phyloP scores from a whole-genome alignment of 2,329 filamentous ascomycete species.

The Lachnum nothofagi region DNA sequence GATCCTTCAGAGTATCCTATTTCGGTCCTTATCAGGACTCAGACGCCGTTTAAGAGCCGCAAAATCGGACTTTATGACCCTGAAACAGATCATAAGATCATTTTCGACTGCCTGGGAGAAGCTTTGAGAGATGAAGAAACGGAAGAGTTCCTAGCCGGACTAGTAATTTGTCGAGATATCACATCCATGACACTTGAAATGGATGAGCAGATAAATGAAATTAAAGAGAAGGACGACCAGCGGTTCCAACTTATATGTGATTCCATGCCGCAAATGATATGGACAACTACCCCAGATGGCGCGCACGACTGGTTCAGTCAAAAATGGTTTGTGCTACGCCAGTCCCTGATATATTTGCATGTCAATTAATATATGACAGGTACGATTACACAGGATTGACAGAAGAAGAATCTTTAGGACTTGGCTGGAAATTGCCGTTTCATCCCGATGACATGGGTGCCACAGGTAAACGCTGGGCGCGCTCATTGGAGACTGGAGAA shows the following conservation, averaged over 20 bases:
- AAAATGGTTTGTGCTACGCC: conserved; percentile 47
- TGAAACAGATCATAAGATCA: conserved; percentile 45
- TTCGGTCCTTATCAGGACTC: conserved; percentile 55
- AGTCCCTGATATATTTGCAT: neutral
- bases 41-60: conserved; percentile 52
- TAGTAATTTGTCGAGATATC: conserved; percentile 68
- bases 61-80: conserved; percentile 60
- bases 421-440: conserved; percentile 59
- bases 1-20: conserved; percentile 61
- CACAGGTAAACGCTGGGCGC: conserved; percentile 53
- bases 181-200: conserved; percentile 67
- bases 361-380: conserved; percentile 12
- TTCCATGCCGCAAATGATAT: conserved; percentile 66
- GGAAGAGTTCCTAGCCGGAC: conserved; percentile 67
- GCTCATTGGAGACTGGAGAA: conserved; percentile 61
- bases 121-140: conserved; percentile 61
- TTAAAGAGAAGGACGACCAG: conserved; percentile 66
- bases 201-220: conserved; percentile 60
- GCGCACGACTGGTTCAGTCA: conserved; percentile 68
- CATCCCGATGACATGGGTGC: conserved; percentile 64
- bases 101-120: conserved; percentile 64
- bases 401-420: conserved; percentile 56
- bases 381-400: conserved; percentile 71
- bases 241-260: conserved; percentile 74
- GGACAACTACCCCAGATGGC: conserved; percentile 66